Evolutionary conservation across 2,329 filamentous ascomycete species (phyloP).

Genomic region (Xylariaceae sp.): DNA sequence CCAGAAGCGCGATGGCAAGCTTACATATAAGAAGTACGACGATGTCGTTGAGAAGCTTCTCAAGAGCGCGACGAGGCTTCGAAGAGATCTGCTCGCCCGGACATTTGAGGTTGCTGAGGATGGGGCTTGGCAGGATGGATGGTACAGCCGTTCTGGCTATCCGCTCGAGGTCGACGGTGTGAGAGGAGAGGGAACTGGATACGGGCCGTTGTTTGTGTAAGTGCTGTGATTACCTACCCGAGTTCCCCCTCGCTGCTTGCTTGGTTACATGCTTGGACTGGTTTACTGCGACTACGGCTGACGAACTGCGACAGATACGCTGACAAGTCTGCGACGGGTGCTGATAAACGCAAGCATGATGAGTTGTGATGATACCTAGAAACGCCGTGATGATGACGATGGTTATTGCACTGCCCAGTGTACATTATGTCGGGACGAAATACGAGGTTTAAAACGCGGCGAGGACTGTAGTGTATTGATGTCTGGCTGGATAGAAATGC

Average conservation of each 20-base stretch:
- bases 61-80: constrained; percentile 34
- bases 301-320: neutral
- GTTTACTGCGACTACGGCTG: neutral
- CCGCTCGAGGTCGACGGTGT: constrained; percentile 21
- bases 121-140: neutral
- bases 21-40: constrained; percentile 29
- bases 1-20: constrained; percentile 42
- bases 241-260: neutral
- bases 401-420: neutral
- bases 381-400: neutral
- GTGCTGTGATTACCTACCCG: neutral
- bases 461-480: too few relatives aligned
- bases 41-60: constrained; percentile 34
- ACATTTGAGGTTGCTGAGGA: constrained; percentile 10
- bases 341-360: constrained; percentile 11
- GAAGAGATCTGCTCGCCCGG: constrained; percentile 24
- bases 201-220: constrained; percentile 26
- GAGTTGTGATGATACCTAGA: constrained; percentile 15
- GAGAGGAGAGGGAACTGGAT: constrained; percentile 24
- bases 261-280: too few relatives aligned
- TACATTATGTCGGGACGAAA: too few relatives aligned
- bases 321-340: constrained; percentile 1
- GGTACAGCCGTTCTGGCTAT: constrained; percentile 11
- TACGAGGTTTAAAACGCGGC: too few relatives aligned
- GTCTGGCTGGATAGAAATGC: too few relatives aligned